These are phyloP conservation scores for Rhodotorula kratochvilovae DNA, from an alignment of 768 basidiomycete genomes.

Conservation along the genomic window DNA sequence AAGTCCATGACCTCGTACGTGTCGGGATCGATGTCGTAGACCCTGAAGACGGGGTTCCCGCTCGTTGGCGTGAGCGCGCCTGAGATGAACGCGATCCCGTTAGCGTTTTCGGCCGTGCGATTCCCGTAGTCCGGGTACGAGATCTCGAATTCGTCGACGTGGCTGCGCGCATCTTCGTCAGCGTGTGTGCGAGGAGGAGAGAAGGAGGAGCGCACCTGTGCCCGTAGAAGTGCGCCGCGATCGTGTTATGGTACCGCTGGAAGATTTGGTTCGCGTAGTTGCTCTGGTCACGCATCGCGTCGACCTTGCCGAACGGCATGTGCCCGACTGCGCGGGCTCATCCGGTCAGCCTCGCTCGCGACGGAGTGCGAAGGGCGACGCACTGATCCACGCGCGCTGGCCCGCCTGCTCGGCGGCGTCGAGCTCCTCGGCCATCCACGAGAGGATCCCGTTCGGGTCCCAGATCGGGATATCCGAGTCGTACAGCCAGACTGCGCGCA, in stretches of 20 bases:
- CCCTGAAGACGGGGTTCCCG: conserved; percentile 56
- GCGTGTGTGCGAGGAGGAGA: neutral
- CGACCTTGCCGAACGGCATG: conserved; percentile 38
- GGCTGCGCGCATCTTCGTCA: neutral
- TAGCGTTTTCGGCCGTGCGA: conserved; percentile 54
- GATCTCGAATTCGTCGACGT: conserved; percentile 57
- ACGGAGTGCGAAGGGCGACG: neutral
- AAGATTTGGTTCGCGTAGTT: conserved; percentile 63
- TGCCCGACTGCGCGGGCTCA: conserved; percentile 34
- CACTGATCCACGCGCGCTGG: conserved; percentile 59
- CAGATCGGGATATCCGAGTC: conserved; percentile 54
- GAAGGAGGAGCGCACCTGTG: conserved; percentile 48
- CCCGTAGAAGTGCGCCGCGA: conserved; percentile 62
- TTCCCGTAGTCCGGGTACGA: conserved; percentile 58
- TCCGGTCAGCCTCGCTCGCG: neutral
- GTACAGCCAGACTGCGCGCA: conserved; percentile 57
- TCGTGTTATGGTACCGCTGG: conserved; percentile 60
- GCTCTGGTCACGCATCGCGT: conserved; percentile 50
- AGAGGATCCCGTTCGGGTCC: conserved; percentile 62
- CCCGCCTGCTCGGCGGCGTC: conserved; percentile 61
- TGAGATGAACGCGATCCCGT: conserved; percentile 54
- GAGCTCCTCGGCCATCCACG: conserved; percentile 56
- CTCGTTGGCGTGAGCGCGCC: conserved; percentile 61
- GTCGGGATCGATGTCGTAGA: conserved; percentile 64
- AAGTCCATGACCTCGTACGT: conserved; percentile 63